A percentile compares a stretch with the other conserved stretches of the same genome.
These are phyloP conservation scores for Rhodotorula sp. DNA, from an alignment of 1,284 basidiomycete species.

Conservation along the genomic window DNA sequence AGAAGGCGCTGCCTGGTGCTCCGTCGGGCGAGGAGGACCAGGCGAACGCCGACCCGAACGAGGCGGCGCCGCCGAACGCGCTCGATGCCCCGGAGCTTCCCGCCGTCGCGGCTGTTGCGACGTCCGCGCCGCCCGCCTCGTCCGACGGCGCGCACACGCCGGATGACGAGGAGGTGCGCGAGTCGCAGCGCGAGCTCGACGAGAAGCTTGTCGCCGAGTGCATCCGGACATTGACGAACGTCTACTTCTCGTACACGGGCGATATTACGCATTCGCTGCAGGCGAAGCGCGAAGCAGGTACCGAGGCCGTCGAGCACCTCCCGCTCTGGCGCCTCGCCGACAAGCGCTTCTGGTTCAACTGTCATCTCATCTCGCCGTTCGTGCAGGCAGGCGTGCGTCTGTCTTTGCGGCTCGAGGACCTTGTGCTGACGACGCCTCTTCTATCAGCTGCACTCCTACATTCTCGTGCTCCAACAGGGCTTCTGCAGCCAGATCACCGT, in stretches of 20 bases:
- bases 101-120: neutral
- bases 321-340: conserved; percentile 83
- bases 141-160: neutral
- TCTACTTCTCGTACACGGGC: conserved; percentile 65
- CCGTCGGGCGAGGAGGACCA: neutral
- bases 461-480: conserved; percentile 86
- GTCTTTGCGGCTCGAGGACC: no score
- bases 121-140: neutral
- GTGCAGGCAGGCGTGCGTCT: conserved; percentile 48
- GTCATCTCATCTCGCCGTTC: conserved; percentile 69
- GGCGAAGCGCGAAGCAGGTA: conserved; percentile 51
- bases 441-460: conserved; percentile 67
- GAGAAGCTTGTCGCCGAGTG: conserved; percentile 69
- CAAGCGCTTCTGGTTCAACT: conserved; percentile 86
- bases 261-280: conserved; percentile 58
- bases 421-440: conserved; percentile 46
- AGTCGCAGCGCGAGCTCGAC: conserved; percentile 65
- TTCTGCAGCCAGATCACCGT: conserved; percentile 74
- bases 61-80: neutral
- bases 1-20: neutral
- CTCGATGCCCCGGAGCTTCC: conserved; percentile 1
- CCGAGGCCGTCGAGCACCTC: conserved; percentile 66
- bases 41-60: conserved; percentile 10
- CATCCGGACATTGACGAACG: conserved; percentile 70
- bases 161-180: conserved; percentile 19